phyloP scores from a whole-genome alignment of 2,329 filamentous ascomycete genomes.

The Aspergillus spinulosporus region DNA sequence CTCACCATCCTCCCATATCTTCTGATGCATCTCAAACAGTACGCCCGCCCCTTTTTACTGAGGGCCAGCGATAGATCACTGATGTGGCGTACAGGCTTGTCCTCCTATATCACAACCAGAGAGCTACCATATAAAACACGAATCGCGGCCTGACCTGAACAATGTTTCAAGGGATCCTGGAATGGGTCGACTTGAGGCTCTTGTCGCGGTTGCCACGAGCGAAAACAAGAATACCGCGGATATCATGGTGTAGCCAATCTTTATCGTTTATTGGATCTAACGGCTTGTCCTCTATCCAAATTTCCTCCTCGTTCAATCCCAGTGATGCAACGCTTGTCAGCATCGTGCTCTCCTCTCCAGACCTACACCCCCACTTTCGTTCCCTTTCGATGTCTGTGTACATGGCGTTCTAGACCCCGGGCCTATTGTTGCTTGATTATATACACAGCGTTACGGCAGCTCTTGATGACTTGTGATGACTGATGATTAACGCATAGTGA shows the following conservation, averaged over 20 bases:
- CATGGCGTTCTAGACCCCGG: slow-evolving; percentile 22
- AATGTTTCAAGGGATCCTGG: slow-evolving; percentile 36
- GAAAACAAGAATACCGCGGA: slow-evolving; percentile 43
- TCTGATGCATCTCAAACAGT: slow-evolving; percentile 44
- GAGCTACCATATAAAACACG: slow-evolving; percentile 31
- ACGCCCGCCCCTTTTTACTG: slow-evolving; percentile 31
- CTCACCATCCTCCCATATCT: slow-evolving; percentile 38
- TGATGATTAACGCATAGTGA: slow-evolving; percentile 40
- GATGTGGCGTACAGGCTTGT: slow-evolving; percentile 37
- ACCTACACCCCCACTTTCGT: slow-evolving; percentile 4
- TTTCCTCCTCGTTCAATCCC: slow-evolving; percentile 1
- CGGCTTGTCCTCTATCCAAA: not conserved
- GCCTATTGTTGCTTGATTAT: slow-evolving; percentile 21
- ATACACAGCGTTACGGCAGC: slow-evolving; percentile 20
- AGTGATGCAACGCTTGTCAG: slow-evolving; percentile 1
- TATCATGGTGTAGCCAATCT: slow-evolving; percentile 29
- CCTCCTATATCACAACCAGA: slow-evolving; percentile 33
- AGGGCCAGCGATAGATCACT: slow-evolving; percentile 29
- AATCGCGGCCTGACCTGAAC: slow-evolving; percentile 30
- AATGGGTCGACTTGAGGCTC: slow-evolving; percentile 52
- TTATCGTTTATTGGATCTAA: not conserved
- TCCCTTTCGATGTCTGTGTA: slow-evolving; percentile 18
- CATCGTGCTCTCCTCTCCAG: not conserved
- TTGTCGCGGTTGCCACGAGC: slow-evolving; percentile 53
- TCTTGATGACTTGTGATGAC: slow-evolving; percentile 39